A percentile compares a stretch with the other conserved stretches of the same genome.
Conservation (phyloP, 805 yeast genomes). For the Candida sphagnicola region DNA sequence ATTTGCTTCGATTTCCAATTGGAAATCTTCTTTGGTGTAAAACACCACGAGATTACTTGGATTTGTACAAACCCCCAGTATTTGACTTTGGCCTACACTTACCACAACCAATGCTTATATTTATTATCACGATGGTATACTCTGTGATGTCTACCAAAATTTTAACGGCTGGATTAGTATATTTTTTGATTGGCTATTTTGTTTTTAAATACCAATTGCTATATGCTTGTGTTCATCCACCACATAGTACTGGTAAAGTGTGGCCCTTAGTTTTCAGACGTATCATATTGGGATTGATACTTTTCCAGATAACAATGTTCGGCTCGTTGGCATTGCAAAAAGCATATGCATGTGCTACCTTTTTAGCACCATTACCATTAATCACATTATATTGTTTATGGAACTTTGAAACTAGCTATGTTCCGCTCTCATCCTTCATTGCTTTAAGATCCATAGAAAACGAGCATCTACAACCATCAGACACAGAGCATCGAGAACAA, state of each 20-base stretch:
- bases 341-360: constrained; percentile 71
- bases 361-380: constrained; percentile 73
- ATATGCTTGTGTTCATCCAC: constrained; percentile 60
- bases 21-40: constrained; percentile 56
- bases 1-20: constrained; percentile 65
- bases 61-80: constrained; percentile 62
- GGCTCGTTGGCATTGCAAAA: constrained; percentile 65
- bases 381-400: constrained; percentile 62
- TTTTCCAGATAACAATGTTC: constrained; percentile 60
- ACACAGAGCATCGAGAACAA: constrained; percentile 21
- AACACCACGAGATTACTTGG: constrained; percentile 79
- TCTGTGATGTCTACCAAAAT: constrained; percentile 61
- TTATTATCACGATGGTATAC: constrained; percentile 55
- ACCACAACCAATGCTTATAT: constrained; percentile 59
- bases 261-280: constrained; percentile 63
- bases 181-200: constrained; percentile 53
- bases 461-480: constrained; percentile 26
- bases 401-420: constrained; percentile 76
- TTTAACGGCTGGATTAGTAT: constrained; percentile 53
- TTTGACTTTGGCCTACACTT: constrained; percentile 59
- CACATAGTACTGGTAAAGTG: constrained; percentile 62
- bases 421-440: constrained; percentile 79
- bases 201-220: constrained; percentile 61
- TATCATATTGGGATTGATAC: constrained; percentile 49
- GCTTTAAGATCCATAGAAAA: constrained; percentile 78